Conservation (phyloP, 1,284 basidiomycete species). For the Malassezia japonica region DNA sequence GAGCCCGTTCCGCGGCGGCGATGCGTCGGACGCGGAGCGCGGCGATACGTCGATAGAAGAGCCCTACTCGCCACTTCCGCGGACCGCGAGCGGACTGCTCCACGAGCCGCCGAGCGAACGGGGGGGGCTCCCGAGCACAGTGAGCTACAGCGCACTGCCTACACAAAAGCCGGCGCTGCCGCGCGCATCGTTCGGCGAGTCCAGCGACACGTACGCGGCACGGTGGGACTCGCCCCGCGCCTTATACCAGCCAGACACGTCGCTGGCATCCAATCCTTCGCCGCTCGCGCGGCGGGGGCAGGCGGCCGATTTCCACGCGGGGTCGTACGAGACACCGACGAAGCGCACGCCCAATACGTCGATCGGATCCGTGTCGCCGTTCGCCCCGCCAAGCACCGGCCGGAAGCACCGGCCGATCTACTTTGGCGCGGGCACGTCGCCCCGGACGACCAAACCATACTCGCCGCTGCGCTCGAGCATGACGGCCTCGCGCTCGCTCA, state of each 20-base stretch:
- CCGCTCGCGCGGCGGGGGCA: not conserved
- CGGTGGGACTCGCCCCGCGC: not conserved
- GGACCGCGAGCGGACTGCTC: no score
- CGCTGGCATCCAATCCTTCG: not conserved
- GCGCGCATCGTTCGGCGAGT: no score
- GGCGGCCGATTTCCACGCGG: not conserved
- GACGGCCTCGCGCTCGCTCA: slow-evolving; percentile 1
- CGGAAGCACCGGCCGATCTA: slow-evolving; percentile 15
- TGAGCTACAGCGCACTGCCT: not conserved
- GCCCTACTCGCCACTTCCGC: no score
- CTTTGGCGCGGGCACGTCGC: slow-evolving; percentile 9
- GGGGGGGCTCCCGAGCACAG: not conserved
- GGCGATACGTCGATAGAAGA: no score
- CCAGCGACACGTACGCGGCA: not conserved
- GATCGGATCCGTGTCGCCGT: slow-evolving; percentile 4
- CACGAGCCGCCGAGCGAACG: not conserved
- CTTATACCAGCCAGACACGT: not conserved
- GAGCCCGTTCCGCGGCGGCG: not conserved
- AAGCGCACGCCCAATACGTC: not conserved
- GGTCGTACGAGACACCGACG: slow-evolving; percentile 9
- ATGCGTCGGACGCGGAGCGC: slow-evolving; percentile 1
- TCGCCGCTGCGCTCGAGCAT: slow-evolving; percentile 9
- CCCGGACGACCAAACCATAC: not conserved
- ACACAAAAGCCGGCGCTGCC: not conserved
- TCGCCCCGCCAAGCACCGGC: not conserved